phyloP scores from a whole-genome alignment of 129 eudicot species.

The Silybum marianum region DNA sequence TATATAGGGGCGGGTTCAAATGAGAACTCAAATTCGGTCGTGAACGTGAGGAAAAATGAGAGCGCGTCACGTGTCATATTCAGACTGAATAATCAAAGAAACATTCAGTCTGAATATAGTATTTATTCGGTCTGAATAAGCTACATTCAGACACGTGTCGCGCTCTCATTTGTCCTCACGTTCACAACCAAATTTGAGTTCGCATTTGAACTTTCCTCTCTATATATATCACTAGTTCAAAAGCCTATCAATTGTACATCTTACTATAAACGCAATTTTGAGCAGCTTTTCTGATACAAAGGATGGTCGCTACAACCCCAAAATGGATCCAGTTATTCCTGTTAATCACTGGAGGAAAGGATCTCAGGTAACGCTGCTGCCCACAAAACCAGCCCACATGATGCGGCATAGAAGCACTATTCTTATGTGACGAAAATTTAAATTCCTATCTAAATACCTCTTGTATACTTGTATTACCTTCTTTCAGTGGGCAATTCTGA shows the following conservation, averaged over 20 bases:
- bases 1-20: too few species aligned
- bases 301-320: conserved; percentile 97
- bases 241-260: conserved; percentile 1
- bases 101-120: too few species aligned
- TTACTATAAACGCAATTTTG: conserved; percentile 1
- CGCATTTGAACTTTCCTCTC: too few species aligned
- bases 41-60: too few species aligned
- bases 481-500: conserved; percentile 89
- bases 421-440: neutral
- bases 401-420: neutral
- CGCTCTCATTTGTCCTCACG: too few species aligned
- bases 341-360: conserved; percentile 92
- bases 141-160: too few species aligned
- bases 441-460: conserved; percentile 5
- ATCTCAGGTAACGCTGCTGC: conserved; percentile 70
- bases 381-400: conserved; percentile 18
- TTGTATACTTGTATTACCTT: conserved; percentile 14
- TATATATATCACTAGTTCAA: neutral
- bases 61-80: too few species aligned
- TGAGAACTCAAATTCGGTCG: too few species aligned
- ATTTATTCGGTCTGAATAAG: too few species aligned
- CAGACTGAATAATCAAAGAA: too few species aligned
- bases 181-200: too few species aligned
- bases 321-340: conserved; percentile 85
- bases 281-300: conserved; percentile 88